Evolutionary conservation across 805 yeast genomes (phyloP).

Genomic region (Wickerhamiella kurtzmanii): DNA sequence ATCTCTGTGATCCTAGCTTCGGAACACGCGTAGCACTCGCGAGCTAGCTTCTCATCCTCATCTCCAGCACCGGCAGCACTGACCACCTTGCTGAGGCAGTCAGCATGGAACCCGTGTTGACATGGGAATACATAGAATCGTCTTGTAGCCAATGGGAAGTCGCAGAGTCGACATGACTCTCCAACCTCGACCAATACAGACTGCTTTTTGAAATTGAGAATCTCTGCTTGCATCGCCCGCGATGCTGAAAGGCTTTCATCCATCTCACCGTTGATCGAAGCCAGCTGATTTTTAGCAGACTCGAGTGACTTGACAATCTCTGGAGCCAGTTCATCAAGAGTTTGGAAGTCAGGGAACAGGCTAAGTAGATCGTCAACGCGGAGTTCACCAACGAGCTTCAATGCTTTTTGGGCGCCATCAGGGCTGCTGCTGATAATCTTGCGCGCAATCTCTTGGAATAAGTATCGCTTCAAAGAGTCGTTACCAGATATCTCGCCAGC

Average conservation of each 20-base stretch:
- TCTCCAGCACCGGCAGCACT: slow-evolving; percentile 1
- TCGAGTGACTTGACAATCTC: slow-evolving; percentile 74
- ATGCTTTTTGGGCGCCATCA: slow-evolving; percentile 24
- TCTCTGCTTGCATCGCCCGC: slow-evolving; percentile 45
- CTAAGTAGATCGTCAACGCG: slow-evolving; percentile 74
- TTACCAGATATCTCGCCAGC: slow-evolving; percentile 41
- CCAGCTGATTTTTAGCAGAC: slow-evolving; percentile 52
- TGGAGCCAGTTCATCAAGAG: slow-evolving; percentile 70
- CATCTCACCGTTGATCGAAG: slow-evolving; percentile 59
- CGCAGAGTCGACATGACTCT: slow-evolving; percentile 64
- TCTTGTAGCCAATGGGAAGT: slow-evolving; percentile 52
- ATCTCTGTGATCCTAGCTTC: slow-evolving; percentile 56
- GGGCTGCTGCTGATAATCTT: slow-evolving; percentile 21
- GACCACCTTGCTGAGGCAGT: slow-evolving; percentile 39
- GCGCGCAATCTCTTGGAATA: slow-evolving; percentile 59
- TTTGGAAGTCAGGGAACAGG: slow-evolving; percentile 67
- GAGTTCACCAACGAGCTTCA: slow-evolving; percentile 17
- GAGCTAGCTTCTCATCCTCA: slow-evolving; percentile 40
- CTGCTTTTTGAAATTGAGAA: slow-evolving; percentile 36
- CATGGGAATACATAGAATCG: slow-evolving; percentile 80
- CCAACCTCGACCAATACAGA: slow-evolving; percentile 68
- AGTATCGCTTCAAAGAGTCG: slow-evolving; percentile 42
- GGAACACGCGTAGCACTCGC: slow-evolving; percentile 65
- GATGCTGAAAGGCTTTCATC: slow-evolving; percentile 51
- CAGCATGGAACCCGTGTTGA: slow-evolving; percentile 77